A percentile compares a stretch with the other conserved stretches of the same genome.
phyloP scores from a whole-genome alignment of 2,329 filamentous ascomycete genomes.

The Sporothrix dimorphospora region DNA sequence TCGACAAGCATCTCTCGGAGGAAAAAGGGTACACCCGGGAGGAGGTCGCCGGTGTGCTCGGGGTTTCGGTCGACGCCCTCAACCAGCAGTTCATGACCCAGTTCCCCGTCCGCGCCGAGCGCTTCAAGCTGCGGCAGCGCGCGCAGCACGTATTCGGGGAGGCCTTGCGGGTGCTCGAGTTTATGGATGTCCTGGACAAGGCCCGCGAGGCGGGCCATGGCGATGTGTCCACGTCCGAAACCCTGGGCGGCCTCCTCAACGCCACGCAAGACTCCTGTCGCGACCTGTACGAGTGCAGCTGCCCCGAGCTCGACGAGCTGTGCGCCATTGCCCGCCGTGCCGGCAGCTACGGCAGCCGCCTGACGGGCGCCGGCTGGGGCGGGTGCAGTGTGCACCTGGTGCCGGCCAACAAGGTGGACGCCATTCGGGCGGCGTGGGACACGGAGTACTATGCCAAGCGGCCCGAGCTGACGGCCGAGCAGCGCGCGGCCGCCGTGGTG shows the following conservation, averaged over 20 bases:
- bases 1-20: conserved; percentile 71
- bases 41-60: conserved; percentile 73
- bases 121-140: conserved; percentile 84
- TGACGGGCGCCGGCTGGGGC: conserved; percentile 96
- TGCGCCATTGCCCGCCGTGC: conserved; percentile 77
- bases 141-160: conserved; percentile 91
- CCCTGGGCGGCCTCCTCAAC: conserved; percentile 83
- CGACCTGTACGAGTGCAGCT: conserved; percentile 88
- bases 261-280: conserved; percentile 86
- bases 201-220: not conserved
- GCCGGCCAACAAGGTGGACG: conserved; percentile 77
- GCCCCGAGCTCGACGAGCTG: conserved; percentile 86
- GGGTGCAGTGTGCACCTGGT: conserved; percentile 95
- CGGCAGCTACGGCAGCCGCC: conserved; percentile 79
- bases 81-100: conserved; percentile 79
- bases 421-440: conserved; percentile 76
- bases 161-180: conserved; percentile 81
- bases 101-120: conserved; percentile 85
- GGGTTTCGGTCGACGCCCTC: conserved; percentile 70
- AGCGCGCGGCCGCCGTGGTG: conserved; percentile 77
- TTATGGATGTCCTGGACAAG: conserved; percentile 73
- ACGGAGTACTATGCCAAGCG: conserved; percentile 79
- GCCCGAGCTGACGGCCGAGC: conserved; percentile 63
- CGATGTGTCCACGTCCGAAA: conserved; percentile 39
- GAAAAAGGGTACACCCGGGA: conserved; percentile 86